phyloP scores from a whole-genome alignment of 805 yeast genomes.

The Wickerhamomyces alni region DNA sequence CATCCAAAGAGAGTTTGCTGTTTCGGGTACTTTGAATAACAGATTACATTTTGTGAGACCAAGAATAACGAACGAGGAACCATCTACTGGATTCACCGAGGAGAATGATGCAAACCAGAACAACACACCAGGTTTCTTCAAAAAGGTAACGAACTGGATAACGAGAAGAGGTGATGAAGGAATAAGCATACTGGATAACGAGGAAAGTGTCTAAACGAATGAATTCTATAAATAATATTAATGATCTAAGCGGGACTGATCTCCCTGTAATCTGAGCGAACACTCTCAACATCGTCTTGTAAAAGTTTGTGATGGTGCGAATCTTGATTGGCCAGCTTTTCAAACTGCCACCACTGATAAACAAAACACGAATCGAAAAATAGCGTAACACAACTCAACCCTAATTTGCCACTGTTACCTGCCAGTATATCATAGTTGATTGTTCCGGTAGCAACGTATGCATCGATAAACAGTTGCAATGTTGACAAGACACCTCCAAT shows the following conservation, averaged over 20 bases:
- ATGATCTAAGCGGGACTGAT: background rate
- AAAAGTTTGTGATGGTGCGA: background rate
- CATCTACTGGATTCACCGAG: background rate
- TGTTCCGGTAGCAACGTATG: slow-evolving; percentile 20
- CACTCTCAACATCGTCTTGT: background rate
- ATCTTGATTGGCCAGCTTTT: slow-evolving; percentile 1
- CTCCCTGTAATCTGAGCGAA: background rate
- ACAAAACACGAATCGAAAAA: slow-evolving; percentile 31
- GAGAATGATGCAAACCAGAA: background rate
- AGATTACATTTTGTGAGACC: background rate
- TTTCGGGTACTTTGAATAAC: background rate
- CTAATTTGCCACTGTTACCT: slow-evolving; percentile 35
- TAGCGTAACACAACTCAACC: slow-evolving; percentile 32
- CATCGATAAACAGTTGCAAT: slow-evolving; percentile 19
- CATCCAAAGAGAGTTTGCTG: slow-evolving; percentile 19
- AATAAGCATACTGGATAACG: background rate
- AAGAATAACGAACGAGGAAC: background rate
- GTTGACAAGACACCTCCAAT: slow-evolving; percentile 28
- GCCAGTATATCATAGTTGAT: slow-evolving; percentile 20
- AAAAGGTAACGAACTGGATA: background rate
- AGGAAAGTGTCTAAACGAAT: background rate
- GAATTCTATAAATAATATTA: too few species aligned
- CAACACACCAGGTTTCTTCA: background rate
- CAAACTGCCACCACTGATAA: slow-evolving; percentile 29
- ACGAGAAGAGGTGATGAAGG: background rate